Percentiles rank a stretch among this genome's conserved stretches.
These are phyloP conservation scores for Aureobasidium melanogenum DNA, from an alignment of 2,329 filamentous ascomycete genomes.

Conservation along the genomic window DNA sequence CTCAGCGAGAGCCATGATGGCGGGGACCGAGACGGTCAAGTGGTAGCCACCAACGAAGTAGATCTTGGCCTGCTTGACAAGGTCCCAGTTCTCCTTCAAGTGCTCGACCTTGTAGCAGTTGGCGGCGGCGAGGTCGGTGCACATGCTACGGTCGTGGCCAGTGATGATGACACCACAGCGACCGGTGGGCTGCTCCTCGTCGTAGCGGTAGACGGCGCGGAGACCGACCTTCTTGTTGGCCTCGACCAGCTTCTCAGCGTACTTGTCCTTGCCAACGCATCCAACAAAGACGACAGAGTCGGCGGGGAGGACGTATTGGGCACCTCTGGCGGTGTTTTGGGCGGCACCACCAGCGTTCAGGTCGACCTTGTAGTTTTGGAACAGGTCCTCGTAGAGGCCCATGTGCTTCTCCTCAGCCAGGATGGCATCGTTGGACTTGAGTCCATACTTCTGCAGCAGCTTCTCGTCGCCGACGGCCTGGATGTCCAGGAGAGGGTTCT, in stretches of 20 bases:
- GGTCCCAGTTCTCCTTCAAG: constrained; percentile 86
- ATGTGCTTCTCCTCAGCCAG: constrained; percentile 88
- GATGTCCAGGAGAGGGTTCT: constrained; percentile 98
- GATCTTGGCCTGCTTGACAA: constrained; percentile 78
- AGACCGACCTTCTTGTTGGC: constrained; percentile 83
- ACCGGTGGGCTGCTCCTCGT: constrained; percentile 74
- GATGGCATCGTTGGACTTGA: constrained; percentile 97
- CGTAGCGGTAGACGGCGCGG: constrained; percentile 89
- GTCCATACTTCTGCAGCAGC: constrained; percentile 81
- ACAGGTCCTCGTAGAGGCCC: constrained; percentile 83
- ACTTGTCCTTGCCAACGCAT: constrained; percentile 92
- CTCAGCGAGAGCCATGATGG: constrained; percentile 81
- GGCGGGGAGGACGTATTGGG: constrained; percentile 79
- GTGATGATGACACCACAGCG: constrained; percentile 96
- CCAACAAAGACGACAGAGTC: constrained; percentile 91
- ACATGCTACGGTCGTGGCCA: constrained; percentile 87
- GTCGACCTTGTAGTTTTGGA: constrained; percentile 86
- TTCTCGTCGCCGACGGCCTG: constrained; percentile 73
- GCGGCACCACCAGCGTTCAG: constrained; percentile 93
- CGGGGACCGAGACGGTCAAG: constrained; percentile 88
- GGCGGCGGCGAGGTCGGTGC: constrained; percentile 89
- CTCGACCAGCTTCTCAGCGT: constrained; percentile 77
- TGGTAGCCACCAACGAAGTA: constrained; percentile 97
- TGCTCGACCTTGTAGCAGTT: constrained; percentile 97
- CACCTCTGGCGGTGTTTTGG: constrained; percentile 93